Conservation (phyloP, 306 rosid genomes). For the Glycine soja region DNA sequence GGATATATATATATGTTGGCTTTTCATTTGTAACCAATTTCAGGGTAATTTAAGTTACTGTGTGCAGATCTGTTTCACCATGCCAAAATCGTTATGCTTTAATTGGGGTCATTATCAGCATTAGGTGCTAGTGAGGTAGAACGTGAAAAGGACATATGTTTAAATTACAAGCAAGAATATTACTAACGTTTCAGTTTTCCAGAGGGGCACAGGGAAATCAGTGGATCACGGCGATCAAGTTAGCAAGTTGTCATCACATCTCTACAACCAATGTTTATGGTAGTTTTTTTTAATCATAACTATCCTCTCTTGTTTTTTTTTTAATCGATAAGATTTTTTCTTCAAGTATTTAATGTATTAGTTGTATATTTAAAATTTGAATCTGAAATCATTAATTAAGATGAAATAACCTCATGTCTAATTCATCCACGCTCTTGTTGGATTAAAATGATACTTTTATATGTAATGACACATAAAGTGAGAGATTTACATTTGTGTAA, state of each 20-base stretch:
- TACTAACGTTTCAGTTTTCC: constrained; percentile 22
- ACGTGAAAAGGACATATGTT: constrained; percentile 26
- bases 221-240: constrained; percentile 33
- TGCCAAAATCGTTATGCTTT: constrained; percentile 23
- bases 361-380: no score
- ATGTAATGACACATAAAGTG: background rate
- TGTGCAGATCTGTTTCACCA: background rate
- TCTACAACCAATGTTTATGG: constrained; percentile 5
- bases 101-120: constrained; percentile 29
- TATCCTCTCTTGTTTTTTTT: no score
- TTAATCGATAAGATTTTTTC: no score
- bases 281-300: background rate
- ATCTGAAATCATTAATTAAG: no score
- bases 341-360: no score
- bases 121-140: background rate
- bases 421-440: rapidly evolving
- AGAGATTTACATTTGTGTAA: background rate
- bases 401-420: no score
- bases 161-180: constrained; percentile 33
- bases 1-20: no score
- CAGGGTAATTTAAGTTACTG: background rate
- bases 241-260: constrained; percentile 45
- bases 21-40: background rate
- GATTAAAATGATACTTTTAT: background rate
- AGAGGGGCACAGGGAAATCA: constrained; percentile 39